These are phyloP conservation scores for Aureobasidium melanogenum DNA, from an alignment of 2,329 filamentous ascomycete species.

Conservation along the genomic window DNA sequence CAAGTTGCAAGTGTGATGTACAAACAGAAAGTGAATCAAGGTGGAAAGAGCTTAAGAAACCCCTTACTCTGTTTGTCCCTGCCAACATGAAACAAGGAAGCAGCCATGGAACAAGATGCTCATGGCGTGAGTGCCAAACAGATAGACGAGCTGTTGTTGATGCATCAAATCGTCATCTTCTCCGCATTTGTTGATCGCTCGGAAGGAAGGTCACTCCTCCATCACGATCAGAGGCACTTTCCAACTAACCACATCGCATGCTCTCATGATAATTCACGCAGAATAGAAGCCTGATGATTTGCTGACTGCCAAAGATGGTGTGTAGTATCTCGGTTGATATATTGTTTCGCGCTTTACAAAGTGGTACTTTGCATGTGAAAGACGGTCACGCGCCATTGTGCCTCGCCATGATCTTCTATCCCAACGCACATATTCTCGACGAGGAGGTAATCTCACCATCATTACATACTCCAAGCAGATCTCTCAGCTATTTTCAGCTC, in stretches of 20 bases:
- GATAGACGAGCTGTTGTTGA: neutral
- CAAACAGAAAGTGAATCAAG: neutral
- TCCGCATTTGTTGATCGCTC: conserved; percentile 2
- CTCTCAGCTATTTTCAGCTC: neutral
- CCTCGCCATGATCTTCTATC: neutral
- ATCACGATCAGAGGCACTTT: neutral
- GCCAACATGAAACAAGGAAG: conserved; percentile 1
- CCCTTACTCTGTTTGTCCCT: neutral
- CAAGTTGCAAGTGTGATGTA: neutral
- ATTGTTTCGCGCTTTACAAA: neutral
- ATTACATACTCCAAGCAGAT: neutral
- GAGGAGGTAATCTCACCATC: neutral
- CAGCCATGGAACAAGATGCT: neutral
- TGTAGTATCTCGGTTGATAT: neutral
- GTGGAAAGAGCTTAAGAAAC: neutral
- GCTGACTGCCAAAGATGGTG: neutral
- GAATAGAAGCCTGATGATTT: neutral
- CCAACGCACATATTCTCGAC: neutral
- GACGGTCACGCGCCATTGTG: neutral
- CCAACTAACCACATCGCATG: neutral
- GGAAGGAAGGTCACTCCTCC: neutral
- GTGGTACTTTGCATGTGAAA: conserved; percentile 1
- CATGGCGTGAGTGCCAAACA: neutral
- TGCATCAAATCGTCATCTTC: conserved; percentile 6
- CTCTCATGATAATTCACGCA: neutral